Conservation (phyloP, 768 basidiomycete species). For the Pleurotus salmoneostramineus region DNA sequence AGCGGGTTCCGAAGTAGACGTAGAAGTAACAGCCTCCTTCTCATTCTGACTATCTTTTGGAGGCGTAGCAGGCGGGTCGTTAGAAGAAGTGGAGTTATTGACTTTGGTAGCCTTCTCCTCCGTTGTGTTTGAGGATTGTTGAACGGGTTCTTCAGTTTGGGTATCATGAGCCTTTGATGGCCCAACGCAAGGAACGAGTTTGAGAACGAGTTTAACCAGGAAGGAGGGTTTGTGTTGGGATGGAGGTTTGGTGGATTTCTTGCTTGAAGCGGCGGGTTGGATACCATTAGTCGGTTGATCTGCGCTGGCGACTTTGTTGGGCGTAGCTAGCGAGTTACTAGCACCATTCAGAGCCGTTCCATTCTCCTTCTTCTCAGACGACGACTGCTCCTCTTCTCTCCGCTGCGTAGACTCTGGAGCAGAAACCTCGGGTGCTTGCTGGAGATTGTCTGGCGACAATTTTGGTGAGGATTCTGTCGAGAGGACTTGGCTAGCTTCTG, state of each 20-base stretch:
- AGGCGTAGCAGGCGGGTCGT: background rate
- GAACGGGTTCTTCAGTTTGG: conserved; percentile 29
- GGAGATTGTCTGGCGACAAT: background rate
- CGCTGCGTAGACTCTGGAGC: background rate
- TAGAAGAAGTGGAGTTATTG: background rate
- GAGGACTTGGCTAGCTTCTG: background rate
- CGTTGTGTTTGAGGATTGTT: conserved; percentile 20
- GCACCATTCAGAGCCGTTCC: background rate
- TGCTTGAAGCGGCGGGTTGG: background rate
- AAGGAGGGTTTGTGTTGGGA: conserved; percentile 42
- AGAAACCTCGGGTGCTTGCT: background rate
- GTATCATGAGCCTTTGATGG: conserved; percentile 43
- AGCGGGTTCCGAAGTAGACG: background rate
- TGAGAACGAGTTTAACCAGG: conserved; percentile 54
- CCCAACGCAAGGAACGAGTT: conserved; percentile 66
- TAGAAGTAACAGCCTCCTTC: conserved; percentile 13
- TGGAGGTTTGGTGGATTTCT: conserved; percentile 1
- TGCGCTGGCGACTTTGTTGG: background rate
- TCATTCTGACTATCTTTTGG: conserved; percentile 15
- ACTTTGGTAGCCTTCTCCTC: conserved; percentile 24
- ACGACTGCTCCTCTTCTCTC: conserved; percentile 1
- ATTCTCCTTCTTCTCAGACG: background rate
- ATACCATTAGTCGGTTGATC: background rate
- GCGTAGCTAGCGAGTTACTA: background rate
- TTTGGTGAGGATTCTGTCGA: background rate